These are phyloP conservation scores for Clarireedia homoeocarpa DNA, from an alignment of 2,329 filamentous ascomycete genomes.

Conservation along the genomic window DNA sequence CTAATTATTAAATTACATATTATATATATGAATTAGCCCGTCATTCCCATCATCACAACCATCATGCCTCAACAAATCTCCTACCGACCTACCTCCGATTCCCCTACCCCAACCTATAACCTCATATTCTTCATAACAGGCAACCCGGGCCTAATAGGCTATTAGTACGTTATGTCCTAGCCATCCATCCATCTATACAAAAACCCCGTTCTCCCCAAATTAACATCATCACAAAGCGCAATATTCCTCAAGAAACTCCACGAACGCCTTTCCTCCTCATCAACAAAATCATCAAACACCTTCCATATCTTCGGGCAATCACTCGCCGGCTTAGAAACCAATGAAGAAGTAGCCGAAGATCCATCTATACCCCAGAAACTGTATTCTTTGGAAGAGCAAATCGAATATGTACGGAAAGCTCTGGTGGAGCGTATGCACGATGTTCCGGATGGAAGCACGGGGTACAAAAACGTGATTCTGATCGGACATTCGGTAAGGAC, in stretches of 20 bases:
- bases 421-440: slow-evolving; percentile 19
- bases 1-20: too few species aligned
- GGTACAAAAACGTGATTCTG: slow-evolving; percentile 53
- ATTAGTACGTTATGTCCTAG: slow-evolving; percentile 43
- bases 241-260: slow-evolving; percentile 56
- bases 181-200: too few species aligned
- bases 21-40: background rate
- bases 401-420: slow-evolving; percentile 26
- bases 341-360: slow-evolving; percentile 38
- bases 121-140: slow-evolving; percentile 69
- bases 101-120: slow-evolving; percentile 14
- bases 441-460: slow-evolving; percentile 22
- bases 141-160: slow-evolving; percentile 68
- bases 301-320: slow-evolving; percentile 49
- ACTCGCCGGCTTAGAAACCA: slow-evolving; percentile 47
- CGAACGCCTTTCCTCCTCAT: slow-evolving; percentile 39
- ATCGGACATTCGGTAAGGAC: slow-evolving; percentile 70
- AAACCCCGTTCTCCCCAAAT: background rate
- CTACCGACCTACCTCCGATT: slow-evolving; percentile 12
- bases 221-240: background rate
- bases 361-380: slow-evolving; percentile 14
- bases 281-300: slow-evolving; percentile 21
- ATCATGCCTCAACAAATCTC: slow-evolving; percentile 14
- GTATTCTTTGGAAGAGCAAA: slow-evolving; percentile 46
- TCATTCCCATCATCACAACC: background rate